Evolutionary conservation across 169 alveolate genomes (phyloP).

Genomic region (Eimeria praecox): DNA sequence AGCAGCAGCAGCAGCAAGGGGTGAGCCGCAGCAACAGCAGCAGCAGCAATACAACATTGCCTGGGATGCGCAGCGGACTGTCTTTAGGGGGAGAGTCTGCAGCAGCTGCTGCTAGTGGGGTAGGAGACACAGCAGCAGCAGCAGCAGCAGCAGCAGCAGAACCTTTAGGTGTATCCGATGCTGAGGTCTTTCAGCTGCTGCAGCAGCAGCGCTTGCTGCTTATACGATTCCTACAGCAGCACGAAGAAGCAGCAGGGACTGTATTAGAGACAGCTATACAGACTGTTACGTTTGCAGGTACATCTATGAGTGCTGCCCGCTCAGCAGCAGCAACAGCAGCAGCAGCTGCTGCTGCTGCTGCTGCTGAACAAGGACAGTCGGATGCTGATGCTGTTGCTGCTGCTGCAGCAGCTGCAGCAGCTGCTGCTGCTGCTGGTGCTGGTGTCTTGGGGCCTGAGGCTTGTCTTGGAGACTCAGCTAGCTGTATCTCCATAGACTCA

Average conservation of each 20-base stretch:
- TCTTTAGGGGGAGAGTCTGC: neutral
- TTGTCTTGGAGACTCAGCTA: neutral
- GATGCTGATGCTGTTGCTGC: neutral
- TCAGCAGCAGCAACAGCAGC: constrained; percentile 43
- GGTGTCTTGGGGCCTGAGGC: too few species aligned
- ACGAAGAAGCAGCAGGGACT: constrained; percentile 29
- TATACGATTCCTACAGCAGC: constrained; percentile 63
- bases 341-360: constrained; percentile 22
- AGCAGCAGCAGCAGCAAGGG: constrained; percentile 6
- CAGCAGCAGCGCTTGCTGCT: constrained; percentile 77
- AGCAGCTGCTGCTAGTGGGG: constrained; percentile 45
- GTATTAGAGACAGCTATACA: constrained; percentile 69
- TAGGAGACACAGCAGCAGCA: neutral
- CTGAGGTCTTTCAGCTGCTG: constrained; percentile 59
- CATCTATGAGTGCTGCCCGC: constrained; percentile 34
- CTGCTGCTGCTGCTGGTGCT: constrained; percentile 21
- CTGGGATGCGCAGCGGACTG: constrained; percentile 2
- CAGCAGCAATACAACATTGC: neutral
- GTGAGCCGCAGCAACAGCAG: constrained; percentile 19
- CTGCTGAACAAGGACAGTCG: neutral
- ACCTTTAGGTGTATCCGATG: constrained; percentile 66
- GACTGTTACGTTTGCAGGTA: constrained; percentile 74
- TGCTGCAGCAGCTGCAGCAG: constrained; percentile 48
- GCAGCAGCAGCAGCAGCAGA: constrained; percentile 57
- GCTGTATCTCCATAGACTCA: neutral